Base-by-base conservation (phyloP, 176 grass and related monocot species). In the Triticum dicoccoides region DNA sequence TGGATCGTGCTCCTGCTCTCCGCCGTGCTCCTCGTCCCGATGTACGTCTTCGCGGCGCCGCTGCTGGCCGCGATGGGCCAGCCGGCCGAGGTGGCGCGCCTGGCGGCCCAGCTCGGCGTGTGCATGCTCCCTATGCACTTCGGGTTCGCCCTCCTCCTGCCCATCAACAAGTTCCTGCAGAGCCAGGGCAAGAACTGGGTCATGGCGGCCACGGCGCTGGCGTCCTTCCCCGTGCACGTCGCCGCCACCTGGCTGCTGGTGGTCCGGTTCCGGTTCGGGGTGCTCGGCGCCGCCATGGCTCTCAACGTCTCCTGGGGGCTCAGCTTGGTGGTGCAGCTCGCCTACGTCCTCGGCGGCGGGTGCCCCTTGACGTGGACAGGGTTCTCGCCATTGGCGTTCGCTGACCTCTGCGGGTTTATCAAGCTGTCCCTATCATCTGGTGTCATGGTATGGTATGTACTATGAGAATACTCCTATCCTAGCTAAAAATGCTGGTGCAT, bases 391-490 rank as follows among this genome's bases (percentile, higher is more conserved):
- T 21, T 23, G 73, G 91, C 91, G 8, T 87, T 89, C 58, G 30
- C 73, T 5, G 84, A 87, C 33, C 37, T 89, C 11, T 71, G 71
- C 69, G 87, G 83, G n/a, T 92, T 92, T 15, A 11, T 84, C 21
- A 80, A 29, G 30, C 14, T 89, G 8, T 92, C 87, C 1, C 8
- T 62, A 9, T 71, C 87, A 0, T 89, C 91, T 3, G 87, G 84
- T 25, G 91, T 92, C 61, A 92, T 92, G 90, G 44, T 91, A 92
- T 92, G 90, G 44, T 91, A 85, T 23, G 69, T 71, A 23, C 29
- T 30, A 30, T 30, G 29, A 30, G 29, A 30, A 30, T 30, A 30
- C 29, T 30, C 29, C 29, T 30, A 30, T 30, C 29, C 29, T 30
- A 30, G 29, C 29, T 30, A 30, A 30, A 30, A 30, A 30, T 30